A percentile compares a stretch with the other conserved stretches of the same genome.
These are phyloP conservation scores for Davidsoniella virescens DNA, from an alignment of 2,329 filamentous ascomycete species.

Conservation along the genomic window DNA sequence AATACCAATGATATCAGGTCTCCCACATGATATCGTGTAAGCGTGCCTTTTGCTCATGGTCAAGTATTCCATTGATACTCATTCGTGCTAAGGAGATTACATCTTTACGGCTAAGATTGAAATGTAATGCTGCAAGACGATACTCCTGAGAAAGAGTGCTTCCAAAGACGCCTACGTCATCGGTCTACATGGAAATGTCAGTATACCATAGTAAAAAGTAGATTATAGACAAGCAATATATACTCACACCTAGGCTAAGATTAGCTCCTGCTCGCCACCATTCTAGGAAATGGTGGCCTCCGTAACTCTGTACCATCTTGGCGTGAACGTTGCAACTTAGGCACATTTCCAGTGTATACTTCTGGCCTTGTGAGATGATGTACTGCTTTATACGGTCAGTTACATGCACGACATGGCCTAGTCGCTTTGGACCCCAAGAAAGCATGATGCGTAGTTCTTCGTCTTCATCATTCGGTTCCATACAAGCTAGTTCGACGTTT, in stretches of 20 bases:
- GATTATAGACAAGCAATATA: not conserved
- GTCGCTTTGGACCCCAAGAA: conserved; percentile 45
- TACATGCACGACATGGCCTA: conserved; percentile 70
- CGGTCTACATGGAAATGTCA: conserved; percentile 38
- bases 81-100: conserved; percentile 41
- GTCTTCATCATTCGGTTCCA: conserved; percentile 33
- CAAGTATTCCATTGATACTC: conserved; percentile 51
- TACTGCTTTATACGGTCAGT: conserved; percentile 40
- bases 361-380: conserved; percentile 28
- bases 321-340: conserved; percentile 69
- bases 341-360: conserved; percentile 56
- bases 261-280: conserved; percentile 47
- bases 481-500: not conserved
- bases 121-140: conserved; percentile 53
- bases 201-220: not conserved
- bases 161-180: conserved; percentile 70
- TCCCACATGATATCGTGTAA: conserved; percentile 35
- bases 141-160: conserved; percentile 67
- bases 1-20: not conserved
- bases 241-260: conserved; percentile 52
- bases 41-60: conserved; percentile 38
- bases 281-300: conserved; percentile 61
- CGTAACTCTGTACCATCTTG: conserved; percentile 50
- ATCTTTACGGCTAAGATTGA: conserved; percentile 33
- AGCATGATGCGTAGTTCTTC: conserved; percentile 49